Conservation (phyloP, 2,329 filamentous ascomycete genomes). For the Camillea tinctor region DNA sequence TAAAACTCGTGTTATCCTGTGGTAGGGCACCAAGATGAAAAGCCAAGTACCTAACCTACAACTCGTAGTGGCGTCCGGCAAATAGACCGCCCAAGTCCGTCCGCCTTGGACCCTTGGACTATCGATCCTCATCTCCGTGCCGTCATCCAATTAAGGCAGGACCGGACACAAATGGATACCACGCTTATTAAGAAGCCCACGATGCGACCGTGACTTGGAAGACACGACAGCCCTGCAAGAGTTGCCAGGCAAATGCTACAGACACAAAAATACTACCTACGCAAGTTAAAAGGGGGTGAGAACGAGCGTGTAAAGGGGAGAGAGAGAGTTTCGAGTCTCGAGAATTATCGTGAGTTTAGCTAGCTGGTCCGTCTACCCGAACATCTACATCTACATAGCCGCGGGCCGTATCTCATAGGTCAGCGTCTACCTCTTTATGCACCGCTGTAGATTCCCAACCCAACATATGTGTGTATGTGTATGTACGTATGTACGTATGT, state of each 20-base stretch:
- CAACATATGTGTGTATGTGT: no score
- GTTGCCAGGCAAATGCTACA: background rate
- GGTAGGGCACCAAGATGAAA: background rate
- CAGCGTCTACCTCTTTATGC: background rate
- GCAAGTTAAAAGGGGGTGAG: background rate
- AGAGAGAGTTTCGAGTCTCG: background rate
- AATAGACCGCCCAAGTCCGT: background rate
- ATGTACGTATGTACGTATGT: no score
- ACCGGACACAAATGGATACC: background rate
- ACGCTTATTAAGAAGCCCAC: background rate
- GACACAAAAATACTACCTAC: background rate
- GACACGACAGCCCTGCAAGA: background rate
- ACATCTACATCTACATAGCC: background rate
- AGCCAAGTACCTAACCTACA: no score
- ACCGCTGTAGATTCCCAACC: background rate
- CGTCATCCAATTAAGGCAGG: background rate
- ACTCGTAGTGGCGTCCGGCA: background rate
- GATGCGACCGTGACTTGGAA: background rate
- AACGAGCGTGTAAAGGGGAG: background rate
- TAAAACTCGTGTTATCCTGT: background rate
- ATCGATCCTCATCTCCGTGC: conserved; percentile 3
- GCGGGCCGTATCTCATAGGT: background rate
- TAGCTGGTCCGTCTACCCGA: background rate
- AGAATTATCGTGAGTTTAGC: background rate
- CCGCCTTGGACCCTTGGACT: background rate